Base-by-base conservation (phyloP, 2,329 filamentous ascomycete species). In the Atkinsonella hypoxylon region DNA sequence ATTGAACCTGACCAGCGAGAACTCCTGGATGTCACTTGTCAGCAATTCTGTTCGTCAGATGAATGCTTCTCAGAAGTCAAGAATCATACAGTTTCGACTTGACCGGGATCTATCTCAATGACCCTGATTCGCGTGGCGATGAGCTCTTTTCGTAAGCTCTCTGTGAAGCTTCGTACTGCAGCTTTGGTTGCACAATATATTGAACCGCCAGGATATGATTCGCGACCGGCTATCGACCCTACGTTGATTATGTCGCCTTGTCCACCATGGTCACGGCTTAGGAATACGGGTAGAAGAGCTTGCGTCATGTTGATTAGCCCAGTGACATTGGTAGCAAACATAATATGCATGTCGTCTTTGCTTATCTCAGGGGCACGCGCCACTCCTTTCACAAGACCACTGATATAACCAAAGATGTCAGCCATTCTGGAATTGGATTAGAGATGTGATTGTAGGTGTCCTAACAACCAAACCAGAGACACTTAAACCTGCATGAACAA, bases 281-380 rank as follows among this genome's bases (percentile, higher is more conserved):
- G 85, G 76, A 90, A 94, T 64, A 89, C 82, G 48, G 87, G 82
- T 17, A 97, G 69, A 41, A 96, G 75, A 44, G 87, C 87, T 74
- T 98, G 93, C 0, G 93, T 97, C 85, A 97, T 88, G 74, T 91
- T 87, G 73, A 98, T 93, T 34, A 98, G 76, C 30, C 93, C 93
- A 2, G 86, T 93, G 48, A 97, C 90, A 66, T 98, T 98, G 52
- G 93, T 97, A 45, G 79, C 71, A 64, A 96, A 88, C 89, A 97
- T 96, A 65, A 83, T 62, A 60, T 85, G 76, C 60, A 96, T 85
- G 70, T 98, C 91, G 52, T 83, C 82, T 61, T 87, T 77, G 15
- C 75, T 77, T 64, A 98, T 96, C 40, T 87, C 79, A 17, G 90
- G 90, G 1, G 89, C 89, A 64, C 85, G 82, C 47, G 87, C 91